A percentile compares a stretch with the other conserved stretches of the same genome.
Conservation (phyloP, 345 rosid species). For the Rubroshorea leprosula region DNA sequence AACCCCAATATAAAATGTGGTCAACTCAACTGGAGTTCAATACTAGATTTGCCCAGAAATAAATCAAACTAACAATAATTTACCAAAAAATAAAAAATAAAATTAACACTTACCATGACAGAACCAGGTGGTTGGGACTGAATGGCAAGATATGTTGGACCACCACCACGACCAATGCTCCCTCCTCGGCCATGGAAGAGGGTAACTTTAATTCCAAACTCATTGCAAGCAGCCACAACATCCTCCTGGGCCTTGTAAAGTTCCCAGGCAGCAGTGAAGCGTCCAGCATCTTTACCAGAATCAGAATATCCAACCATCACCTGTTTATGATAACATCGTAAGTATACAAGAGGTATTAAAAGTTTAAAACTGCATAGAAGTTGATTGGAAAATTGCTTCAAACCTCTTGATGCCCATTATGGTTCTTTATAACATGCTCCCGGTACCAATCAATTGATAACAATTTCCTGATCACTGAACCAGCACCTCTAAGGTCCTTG, state of each 20-base stretch:
- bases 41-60: too few relatives aligned
- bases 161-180: conserved; percentile 98
- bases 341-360: conserved; percentile 8
- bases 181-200: conserved; percentile 98
- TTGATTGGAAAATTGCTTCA: conserved; percentile 9
- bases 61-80: too few relatives aligned
- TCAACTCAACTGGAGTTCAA: too few relatives aligned
- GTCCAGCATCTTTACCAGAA: conserved; percentile 97
- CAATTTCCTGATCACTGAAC: conserved; percentile 71
- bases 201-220: conserved; percentile 80
- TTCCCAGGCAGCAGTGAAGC: conserved; percentile 99
- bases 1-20: too few relatives aligned
- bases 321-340: conserved; percentile 30
- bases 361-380: background rate
- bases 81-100: too few relatives aligned
- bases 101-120: conserved; percentile 68
- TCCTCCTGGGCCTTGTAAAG: conserved; percentile 98
- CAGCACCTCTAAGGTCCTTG: conserved; percentile 85
- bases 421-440: conserved; percentile 73
- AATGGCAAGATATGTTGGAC: conserved; percentile 93
- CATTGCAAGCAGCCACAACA: conserved; percentile 93
- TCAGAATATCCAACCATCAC: conserved; percentile 99
- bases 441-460: conserved; percentile 92
- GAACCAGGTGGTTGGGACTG: conserved; percentile 99
- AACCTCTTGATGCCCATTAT: conserved; percentile 92